Evolutionary conservation across 345 rosid species (phyloP).

Genomic region (Iberis pinnata): DNA sequence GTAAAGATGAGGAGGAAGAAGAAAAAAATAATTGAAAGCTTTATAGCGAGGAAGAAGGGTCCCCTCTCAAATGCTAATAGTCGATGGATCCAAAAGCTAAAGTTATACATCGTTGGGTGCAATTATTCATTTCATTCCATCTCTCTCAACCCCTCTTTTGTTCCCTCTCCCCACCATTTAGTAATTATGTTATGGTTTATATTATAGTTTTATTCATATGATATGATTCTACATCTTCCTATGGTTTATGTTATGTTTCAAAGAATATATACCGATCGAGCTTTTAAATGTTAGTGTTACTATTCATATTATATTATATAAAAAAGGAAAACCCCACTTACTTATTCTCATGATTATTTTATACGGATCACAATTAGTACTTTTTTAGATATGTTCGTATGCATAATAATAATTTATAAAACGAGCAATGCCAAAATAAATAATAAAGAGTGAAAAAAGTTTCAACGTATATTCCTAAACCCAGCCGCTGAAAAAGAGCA

Average conservation of each 20-base stretch:
- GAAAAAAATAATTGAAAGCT: slow-evolving; percentile 31
- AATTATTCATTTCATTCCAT: slow-evolving; percentile 83
- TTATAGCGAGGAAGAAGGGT: slow-evolving; percentile 29
- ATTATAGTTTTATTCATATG: slow-evolving; percentile 18
- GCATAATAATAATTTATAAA: too few relatives aligned
- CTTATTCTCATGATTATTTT: slow-evolving; percentile 18
- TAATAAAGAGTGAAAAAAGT: too few relatives aligned
- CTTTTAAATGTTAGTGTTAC: too few relatives aligned
- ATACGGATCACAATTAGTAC: slow-evolving; percentile 9
- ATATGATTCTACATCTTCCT: slow-evolving; percentile 9
- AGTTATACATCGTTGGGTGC: slow-evolving; percentile 47
- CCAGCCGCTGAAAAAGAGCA: slow-evolving; percentile 25
- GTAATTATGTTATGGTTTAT: slow-evolving; percentile 9
- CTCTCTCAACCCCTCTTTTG: slow-evolving; percentile 42
- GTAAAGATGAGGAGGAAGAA: background rate
- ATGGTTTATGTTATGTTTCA: slow-evolving; percentile 11
- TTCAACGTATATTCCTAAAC: background rate
- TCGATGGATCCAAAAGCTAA: slow-evolving; percentile 66
- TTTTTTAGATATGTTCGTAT: background rate
- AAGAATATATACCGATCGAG: slow-evolving; percentile 6
- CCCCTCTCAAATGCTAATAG: slow-evolving; percentile 37
- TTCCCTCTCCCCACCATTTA: slow-evolving; percentile 19
- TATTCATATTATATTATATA: background rate
- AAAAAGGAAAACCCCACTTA: slow-evolving; percentile 27
- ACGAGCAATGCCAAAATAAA: too few relatives aligned